Percentiles rank a stretch among this genome's conserved stretches.
phyloP scores from a whole-genome alignment of 176 grass and related monocot species.

The Bolboschoenus planiculmis region DNA sequence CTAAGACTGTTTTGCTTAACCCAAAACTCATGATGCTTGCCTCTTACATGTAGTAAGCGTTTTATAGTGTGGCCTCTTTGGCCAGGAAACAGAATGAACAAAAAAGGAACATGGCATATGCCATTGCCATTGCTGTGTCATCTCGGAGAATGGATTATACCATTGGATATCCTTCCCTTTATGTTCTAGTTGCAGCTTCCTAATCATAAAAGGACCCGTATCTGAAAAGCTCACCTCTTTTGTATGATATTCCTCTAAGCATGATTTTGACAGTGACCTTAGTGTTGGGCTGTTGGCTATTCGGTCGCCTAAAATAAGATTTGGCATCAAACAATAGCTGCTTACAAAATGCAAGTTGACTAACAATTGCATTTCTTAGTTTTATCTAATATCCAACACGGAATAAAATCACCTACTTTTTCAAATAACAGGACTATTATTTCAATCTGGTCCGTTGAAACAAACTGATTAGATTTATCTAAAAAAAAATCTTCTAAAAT shows the following conservation, averaged over 20 bases:
- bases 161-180: slow-evolving; percentile 44
- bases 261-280: slow-evolving; percentile 14
- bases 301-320: not conserved
- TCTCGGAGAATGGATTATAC: slow-evolving; percentile 36
- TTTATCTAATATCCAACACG: too few relatives aligned
- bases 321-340: not conserved
- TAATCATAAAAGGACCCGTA: slow-evolving; percentile 25
- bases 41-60: not conserved
- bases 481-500: too few relatives aligned
- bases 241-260: slow-evolving; percentile 15
- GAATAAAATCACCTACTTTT: too few relatives aligned
- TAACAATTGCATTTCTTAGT: not conserved
- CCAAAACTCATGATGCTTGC: not conserved
- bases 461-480: too few relatives aligned
- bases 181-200: slow-evolving; percentile 12
- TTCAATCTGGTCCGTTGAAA: too few relatives aligned
- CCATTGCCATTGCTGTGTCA: slow-evolving; percentile 3
- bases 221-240: not conserved
- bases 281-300: not conserved
- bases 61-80: slow-evolving; percentile 23
- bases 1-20: slow-evolving; percentile 38
- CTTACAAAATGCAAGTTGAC: not conserved
- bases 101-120: slow-evolving; percentile 20
- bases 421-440: too few relatives aligned
- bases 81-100: not conserved